These are phyloP conservation scores for Berkeleyomyces basicola DNA, from an alignment of 2,329 filamentous ascomycete genomes.

Conservation along the genomic window DNA sequence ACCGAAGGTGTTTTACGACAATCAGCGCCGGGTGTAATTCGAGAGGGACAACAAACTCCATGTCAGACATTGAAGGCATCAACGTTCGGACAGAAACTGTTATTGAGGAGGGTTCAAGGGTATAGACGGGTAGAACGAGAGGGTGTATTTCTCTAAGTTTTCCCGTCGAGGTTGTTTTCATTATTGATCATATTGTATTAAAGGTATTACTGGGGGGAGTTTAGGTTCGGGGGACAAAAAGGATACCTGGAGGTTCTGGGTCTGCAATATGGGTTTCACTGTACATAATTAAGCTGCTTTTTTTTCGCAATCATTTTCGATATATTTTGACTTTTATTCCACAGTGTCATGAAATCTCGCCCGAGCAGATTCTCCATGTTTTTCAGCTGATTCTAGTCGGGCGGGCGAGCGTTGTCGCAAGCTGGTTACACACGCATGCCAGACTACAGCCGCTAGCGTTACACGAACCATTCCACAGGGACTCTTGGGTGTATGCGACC, in stretches of 20 bases:
- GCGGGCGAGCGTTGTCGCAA: no score
- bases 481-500: no score
- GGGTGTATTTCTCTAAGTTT: neutral
- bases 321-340: no score
- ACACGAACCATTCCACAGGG: no score
- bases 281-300: no score
- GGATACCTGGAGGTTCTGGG: neutral
- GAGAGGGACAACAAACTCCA: neutral
- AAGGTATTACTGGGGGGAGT: neutral
- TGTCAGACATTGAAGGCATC: constrained; percentile 1
- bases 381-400: no score
- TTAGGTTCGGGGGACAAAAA: neutral
- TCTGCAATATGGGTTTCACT: neutral
- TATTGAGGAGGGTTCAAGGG: neutral
- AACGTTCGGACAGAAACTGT: constrained; percentile 8
- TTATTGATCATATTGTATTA: neutral
- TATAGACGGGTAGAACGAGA: no score
- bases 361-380: no score
- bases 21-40: neutral
- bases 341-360: no score
- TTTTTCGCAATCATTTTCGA: no score
- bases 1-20: neutral
- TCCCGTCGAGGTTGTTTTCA: neutral
- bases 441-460: no score
- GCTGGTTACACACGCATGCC: no score